phyloP scores from a whole-genome alignment of 2,329 filamentous ascomycete species.

The Ophiostoma fasciatum region DNA sequence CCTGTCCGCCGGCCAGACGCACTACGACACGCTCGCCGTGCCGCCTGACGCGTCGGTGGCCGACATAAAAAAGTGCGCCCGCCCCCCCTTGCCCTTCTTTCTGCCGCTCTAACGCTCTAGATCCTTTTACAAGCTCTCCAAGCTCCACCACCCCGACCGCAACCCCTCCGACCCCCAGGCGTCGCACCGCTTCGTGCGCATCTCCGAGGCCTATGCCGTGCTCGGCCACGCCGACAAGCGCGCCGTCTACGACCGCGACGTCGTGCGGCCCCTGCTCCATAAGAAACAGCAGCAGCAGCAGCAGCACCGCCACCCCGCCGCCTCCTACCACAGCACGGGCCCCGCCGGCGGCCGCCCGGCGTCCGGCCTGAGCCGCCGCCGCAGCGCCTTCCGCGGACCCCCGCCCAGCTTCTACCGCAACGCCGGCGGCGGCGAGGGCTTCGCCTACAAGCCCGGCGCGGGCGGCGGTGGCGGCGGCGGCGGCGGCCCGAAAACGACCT shows the following conservation, averaged over 20 bases:
- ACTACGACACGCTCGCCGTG: constrained; percentile 76
- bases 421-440: constrained; percentile 15
- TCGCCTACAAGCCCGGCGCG: no score
- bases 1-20: constrained; percentile 33
- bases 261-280: constrained; percentile 26
- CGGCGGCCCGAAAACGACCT: no score
- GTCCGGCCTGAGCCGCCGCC: constrained; percentile 63
- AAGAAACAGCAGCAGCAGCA: constrained; percentile 21
- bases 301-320: constrained; percentile 19
- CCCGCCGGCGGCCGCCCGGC: constrained; percentile 64
- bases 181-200: constrained; percentile 61
- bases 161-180: constrained; percentile 65
- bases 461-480: no score
- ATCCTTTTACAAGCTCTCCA: constrained; percentile 82
- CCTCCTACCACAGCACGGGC: constrained; percentile 40
- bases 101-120: constrained; percentile 18
- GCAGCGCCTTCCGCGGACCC: constrained; percentile 66
- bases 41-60: constrained; percentile 49
- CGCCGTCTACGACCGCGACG: constrained; percentile 63
- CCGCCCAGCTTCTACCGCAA: constrained; percentile 77
- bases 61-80: constrained; percentile 67
- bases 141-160: constrained; percentile 81
- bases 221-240: constrained; percentile 63
- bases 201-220: constrained; percentile 70
- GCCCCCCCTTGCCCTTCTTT: neutral